A percentile compares a stretch with the other conserved stretches of the same genome.
These are phyloP conservation scores for Diutina rugosa DNA, from an alignment of 1,139 yeast genomes.

Conservation along the genomic window DNA sequence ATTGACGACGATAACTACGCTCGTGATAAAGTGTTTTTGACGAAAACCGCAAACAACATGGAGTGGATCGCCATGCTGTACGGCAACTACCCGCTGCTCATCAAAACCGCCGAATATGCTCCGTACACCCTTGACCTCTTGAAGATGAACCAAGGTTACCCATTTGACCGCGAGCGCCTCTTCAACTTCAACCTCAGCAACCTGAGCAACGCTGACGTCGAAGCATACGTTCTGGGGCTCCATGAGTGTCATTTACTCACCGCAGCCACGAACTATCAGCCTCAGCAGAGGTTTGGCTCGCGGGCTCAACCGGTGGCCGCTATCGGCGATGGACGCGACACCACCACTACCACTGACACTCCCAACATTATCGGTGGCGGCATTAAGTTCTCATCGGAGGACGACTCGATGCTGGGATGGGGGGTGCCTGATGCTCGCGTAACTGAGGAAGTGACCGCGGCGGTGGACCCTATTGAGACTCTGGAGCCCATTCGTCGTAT, in stretches of 20 bases:
- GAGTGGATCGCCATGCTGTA: conserved; percentile 89
- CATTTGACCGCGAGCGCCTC: neutral
- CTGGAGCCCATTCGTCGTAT: neutral
- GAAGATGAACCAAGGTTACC: neutral
- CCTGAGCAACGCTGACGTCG: neutral
- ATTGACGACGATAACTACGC: conserved; percentile 21
- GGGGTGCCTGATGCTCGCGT: neutral
- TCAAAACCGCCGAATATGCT: conserved; percentile 66
- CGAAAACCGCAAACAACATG: conserved; percentile 41
- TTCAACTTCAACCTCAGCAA: neutral
- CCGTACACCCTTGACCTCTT: conserved; percentile 18
- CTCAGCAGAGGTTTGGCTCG: neutral
- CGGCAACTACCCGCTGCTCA: conserved; percentile 62
- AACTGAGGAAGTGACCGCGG: neutral
- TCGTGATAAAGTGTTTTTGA: conserved; percentile 33
- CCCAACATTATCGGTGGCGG: conserved; percentile 1
- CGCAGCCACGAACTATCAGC: neutral
- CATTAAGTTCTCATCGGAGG: neutral
- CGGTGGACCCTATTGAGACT: neutral
- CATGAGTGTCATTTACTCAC: neutral
- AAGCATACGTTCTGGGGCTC: neutral
- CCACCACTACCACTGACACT: neutral
- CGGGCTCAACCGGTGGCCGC: neutral
- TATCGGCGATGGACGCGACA: neutral
- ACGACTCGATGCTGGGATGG: neutral